Evolutionary conservation across 148 eudicot genomes (phyloP).

Genomic region (Spergularia bocconei): DNA sequence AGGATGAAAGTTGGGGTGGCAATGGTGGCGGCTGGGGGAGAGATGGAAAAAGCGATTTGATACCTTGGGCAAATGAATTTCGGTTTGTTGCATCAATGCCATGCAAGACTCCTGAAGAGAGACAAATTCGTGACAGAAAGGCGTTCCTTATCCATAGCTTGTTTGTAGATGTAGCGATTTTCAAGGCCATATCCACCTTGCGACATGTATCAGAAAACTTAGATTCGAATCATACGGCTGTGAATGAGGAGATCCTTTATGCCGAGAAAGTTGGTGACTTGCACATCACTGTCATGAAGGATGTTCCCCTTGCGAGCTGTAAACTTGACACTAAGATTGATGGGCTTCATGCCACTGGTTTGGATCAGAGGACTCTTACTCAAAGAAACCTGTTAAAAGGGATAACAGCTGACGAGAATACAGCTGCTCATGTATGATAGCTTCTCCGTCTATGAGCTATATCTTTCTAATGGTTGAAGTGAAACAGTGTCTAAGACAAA

Average conservation of each 20-base stretch:
- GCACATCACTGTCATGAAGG: constrained; percentile 60
- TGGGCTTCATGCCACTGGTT: constrained; percentile 75
- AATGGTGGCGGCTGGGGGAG: constrained; percentile 97
- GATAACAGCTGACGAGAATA: constrained; percentile 98
- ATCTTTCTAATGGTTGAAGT: constrained; percentile 10
- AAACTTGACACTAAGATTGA: constrained; percentile 96
- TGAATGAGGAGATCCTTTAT: constrained; percentile 40
- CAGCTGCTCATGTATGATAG: constrained; percentile 92
- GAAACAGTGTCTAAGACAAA: neutral
- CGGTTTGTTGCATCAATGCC: constrained; percentile 86
- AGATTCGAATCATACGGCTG: constrained; percentile 29
- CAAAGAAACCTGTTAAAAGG: constrained; percentile 93
- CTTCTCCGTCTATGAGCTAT: constrained; percentile 1
- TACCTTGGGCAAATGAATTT: constrained; percentile 89
- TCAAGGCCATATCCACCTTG: constrained; percentile 69
- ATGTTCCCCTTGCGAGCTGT: constrained; percentile 72
- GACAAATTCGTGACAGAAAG: constrained; percentile 90
- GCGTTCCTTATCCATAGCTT: constrained; percentile 94
- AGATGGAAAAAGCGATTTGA: constrained; percentile 74
- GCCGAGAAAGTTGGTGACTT: constrained; percentile 78
- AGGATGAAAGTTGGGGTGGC: constrained; percentile 96
- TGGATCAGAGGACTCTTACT: constrained; percentile 51
- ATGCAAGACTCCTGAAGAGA: constrained; percentile 93
- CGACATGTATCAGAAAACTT: constrained; percentile 52
- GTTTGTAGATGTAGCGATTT: constrained; percentile 95